A percentile compares a stretch with the other conserved stretches of the same genome.
Conservation (phyloP, 2,329 filamentous ascomycete genomes). For the Colletotrichum brevisporum region DNA sequence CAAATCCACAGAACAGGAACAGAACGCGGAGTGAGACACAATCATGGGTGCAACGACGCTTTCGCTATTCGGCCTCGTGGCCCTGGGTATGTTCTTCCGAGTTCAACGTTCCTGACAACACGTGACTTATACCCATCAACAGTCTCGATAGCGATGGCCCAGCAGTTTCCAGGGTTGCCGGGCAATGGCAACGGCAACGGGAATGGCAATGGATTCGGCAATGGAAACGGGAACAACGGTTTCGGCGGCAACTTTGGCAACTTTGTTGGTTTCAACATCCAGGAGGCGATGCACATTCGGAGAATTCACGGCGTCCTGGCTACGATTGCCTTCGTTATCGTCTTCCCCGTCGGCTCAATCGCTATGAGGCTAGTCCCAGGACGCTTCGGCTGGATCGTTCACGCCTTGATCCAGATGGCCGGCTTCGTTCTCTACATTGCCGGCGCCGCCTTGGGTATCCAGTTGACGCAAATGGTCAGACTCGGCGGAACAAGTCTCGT, state of each 20-base stretch:
- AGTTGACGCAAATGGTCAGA: slow-evolving; percentile 51
- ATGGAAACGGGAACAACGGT: slow-evolving; percentile 27
- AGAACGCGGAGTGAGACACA: background rate
- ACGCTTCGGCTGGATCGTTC: slow-evolving; percentile 53
- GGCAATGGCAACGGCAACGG: slow-evolving; percentile 31
- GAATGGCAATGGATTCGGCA: slow-evolving; percentile 25
- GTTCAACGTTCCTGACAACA: too few relatives aligned
- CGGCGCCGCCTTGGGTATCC: slow-evolving; percentile 59
- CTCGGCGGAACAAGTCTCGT: slow-evolving; percentile 50
- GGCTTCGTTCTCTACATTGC: slow-evolving; percentile 55
- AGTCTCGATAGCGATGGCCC: slow-evolving; percentile 26
- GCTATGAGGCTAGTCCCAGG: slow-evolving; percentile 56
- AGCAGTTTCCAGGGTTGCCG: slow-evolving; percentile 34
- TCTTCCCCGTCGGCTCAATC: slow-evolving; percentile 62
- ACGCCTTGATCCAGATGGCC: slow-evolving; percentile 56
- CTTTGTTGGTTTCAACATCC: slow-evolving; percentile 47
- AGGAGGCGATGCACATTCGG: slow-evolving; percentile 48
- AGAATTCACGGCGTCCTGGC: slow-evolving; percentile 59
- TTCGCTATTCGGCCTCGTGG: slow-evolving; percentile 23
- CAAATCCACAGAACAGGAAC: background rate
- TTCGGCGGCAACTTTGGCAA: slow-evolving; percentile 37
- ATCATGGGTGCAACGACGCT: slow-evolving; percentile 22
- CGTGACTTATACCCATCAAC: background rate
- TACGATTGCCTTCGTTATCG: slow-evolving; percentile 55
- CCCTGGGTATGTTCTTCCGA: slow-evolving; percentile 5